phyloP scores from a whole-genome alignment of 2,329 filamentous ascomycete species.

The Epichloe hybrida region DNA sequence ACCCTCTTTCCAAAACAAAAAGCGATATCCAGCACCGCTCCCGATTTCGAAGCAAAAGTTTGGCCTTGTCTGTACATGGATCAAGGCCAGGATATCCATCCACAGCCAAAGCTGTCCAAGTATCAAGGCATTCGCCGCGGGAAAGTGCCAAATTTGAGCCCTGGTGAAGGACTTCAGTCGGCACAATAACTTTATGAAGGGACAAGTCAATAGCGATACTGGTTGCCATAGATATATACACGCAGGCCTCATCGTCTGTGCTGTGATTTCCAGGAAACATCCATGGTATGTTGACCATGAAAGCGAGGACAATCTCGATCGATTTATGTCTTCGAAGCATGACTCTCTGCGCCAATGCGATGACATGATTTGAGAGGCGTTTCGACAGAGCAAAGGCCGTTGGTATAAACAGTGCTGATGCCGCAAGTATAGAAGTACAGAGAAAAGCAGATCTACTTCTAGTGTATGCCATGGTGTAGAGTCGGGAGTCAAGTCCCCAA shows the following conservation, averaged over 20 bases:
- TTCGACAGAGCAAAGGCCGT: slow-evolving; percentile 50
- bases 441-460: slow-evolving; percentile 56
- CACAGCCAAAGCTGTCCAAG: slow-evolving; percentile 48
- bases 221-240: slow-evolving; percentile 55
- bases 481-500: slow-evolving; percentile 56
- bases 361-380: slow-evolving; percentile 50
- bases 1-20: slow-evolving; percentile 60
- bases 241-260: slow-evolving; percentile 60
- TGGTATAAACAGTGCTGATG: slow-evolving; percentile 53
- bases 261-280: slow-evolving; percentile 55
- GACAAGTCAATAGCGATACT: slow-evolving; percentile 53
- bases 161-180: slow-evolving; percentile 33
- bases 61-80: slow-evolving; percentile 43
- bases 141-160: slow-evolving; percentile 35
- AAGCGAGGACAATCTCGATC: slow-evolving; percentile 60
- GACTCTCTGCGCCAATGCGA: slow-evolving; percentile 47
- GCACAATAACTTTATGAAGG: slow-evolving; percentile 58
- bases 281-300: slow-evolving; percentile 67
- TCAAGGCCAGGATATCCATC: slow-evolving; percentile 56
- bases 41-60: slow-evolving; percentile 46
- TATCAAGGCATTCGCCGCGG: slow-evolving; percentile 55
- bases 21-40: slow-evolving; percentile 59
- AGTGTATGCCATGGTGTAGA: slow-evolving; percentile 54
- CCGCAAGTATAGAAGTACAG: slow-evolving; percentile 57
- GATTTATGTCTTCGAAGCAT: slow-evolving; percentile 50